Conservation (phyloP, 306 rosid species). For the Crotalaria pallida region DNA sequence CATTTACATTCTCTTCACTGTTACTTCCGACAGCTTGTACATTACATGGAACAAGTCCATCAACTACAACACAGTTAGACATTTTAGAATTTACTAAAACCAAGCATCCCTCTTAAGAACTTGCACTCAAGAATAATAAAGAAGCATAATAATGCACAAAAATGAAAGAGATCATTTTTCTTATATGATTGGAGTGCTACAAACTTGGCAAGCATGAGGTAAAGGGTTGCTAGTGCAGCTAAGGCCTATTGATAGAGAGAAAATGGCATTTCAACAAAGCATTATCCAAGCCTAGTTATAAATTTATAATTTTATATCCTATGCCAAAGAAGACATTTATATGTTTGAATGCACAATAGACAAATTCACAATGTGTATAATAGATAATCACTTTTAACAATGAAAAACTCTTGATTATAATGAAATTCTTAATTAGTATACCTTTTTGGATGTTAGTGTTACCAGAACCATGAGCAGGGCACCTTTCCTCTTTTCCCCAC, state of each 20-base stretch:
- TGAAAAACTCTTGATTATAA: neutral
- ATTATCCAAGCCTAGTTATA: neutral
- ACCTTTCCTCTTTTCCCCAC: slow-evolving; percentile 81
- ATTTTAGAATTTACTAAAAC: slow-evolving; percentile 27
- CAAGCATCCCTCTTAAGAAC: neutral
- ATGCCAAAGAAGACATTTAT: neutral
- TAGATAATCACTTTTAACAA: neutral
- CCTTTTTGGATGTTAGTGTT: slow-evolving; percentile 48
- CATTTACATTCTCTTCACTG: slow-evolving; percentile 41
- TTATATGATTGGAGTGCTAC: neutral
- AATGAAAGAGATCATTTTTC: neutral
- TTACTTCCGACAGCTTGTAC: slow-evolving; percentile 62
- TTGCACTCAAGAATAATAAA: neutral
- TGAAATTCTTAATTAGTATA: slow-evolving; percentile 19
- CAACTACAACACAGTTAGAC: slow-evolving; percentile 51
- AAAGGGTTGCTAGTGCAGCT: neutral
- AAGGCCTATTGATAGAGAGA: neutral
- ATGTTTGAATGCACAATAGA: neutral
- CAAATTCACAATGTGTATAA: slow-evolving; percentile 9
- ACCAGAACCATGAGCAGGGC: slow-evolving; percentile 61
- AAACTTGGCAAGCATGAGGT: neutral
- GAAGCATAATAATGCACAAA: neutral
- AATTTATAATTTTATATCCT: neutral
- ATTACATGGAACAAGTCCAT: slow-evolving; percentile 87
- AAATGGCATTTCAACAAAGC: slow-evolving; percentile 11